phyloP scores from a whole-genome alignment of 139 green algal genomes.

The Coelastrella sp. region DNA sequence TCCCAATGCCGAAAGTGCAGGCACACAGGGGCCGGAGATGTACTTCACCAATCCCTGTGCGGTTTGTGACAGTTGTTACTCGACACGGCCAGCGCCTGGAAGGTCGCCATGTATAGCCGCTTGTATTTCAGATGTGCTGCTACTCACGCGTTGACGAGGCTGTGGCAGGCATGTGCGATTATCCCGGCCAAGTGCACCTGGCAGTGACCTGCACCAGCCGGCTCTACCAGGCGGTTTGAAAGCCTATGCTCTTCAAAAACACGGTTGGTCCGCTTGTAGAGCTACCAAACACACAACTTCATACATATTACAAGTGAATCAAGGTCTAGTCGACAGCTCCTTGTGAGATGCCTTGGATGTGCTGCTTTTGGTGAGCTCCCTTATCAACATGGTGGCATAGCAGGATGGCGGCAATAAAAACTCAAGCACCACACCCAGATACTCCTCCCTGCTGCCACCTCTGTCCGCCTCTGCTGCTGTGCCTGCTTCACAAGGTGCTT shows the following conservation, averaged over 20 bases:
- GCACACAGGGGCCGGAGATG: background rate
- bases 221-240: too few species aligned
- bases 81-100: too few species aligned
- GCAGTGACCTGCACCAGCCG: too few species aligned
- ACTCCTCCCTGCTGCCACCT: background rate
- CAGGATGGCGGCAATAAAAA: slow-evolving; percentile 87
- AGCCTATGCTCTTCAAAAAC: too few species aligned
- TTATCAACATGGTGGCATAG: slow-evolving; percentile 97
- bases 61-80: background rate
- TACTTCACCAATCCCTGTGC: background rate
- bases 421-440: slow-evolving; percentile 75
- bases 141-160: too few species aligned
- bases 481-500: background rate
- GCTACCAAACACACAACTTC: background rate
- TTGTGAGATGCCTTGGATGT: slow-evolving; percentile 50
- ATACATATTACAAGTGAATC: background rate
- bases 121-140: too few species aligned
- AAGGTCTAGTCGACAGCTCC: slow-evolving; percentile 26
- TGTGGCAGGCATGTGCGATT: too few species aligned
- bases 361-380: slow-evolving; percentile 82
- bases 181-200: too few species aligned
- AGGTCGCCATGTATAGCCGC: too few species aligned
- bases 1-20: too few species aligned
- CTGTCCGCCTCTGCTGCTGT: background rate
- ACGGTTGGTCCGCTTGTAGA: too few species aligned